Base-by-base conservation (phyloP, 2,329 filamentous ascomycete species). In the Talaromyces amestolkiae region DNA sequence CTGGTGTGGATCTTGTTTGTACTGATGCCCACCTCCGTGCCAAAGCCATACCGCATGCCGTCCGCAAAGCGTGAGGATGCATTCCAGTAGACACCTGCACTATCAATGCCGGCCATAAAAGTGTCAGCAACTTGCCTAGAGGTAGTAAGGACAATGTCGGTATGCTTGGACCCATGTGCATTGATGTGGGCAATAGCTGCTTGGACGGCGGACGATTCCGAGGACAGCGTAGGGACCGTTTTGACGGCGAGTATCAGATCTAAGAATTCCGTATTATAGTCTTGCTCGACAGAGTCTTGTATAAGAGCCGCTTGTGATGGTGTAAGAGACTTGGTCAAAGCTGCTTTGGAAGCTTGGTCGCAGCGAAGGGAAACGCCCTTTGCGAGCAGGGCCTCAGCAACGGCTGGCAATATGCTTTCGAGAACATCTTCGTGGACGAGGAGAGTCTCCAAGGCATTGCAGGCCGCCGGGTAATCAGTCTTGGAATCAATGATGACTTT, bases 1-100 rank as follows among this genome's bases (percentile, higher is more conserved):
- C 95, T 84, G 1, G 92, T 91, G 76, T 99, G 95, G 69, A 99
- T 97, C 83, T 98, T 99, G 83, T 97, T 99, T 59, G 95, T 99
- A 81, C 91, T 96, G 79, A 99, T 98, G 63, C 95, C 95, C 27
- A 99, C 95, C 80, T 99, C 95, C 0, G 95, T 98, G 58, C 95
- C 95, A 79, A 99, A 99, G 8, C 95, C 95, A 76, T 96, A 98
- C 49, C 95, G 86, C 91, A 96, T 97, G 8, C 95, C 95, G 77
- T 99, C 95, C 6, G 93, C 93, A 80, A 99, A 94, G 60, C 95
- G 87, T 9, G 92, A 97, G 27, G 92, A 96, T 8, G 93, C 91
- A 76, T 99, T 99, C 93, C 94, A 97, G 84, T 96, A 99, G 19
- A 94, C 93, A 61, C 93, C 94, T 0, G 93, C 91, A 33, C 92